Percentiles rank a stretch among this genome's conserved stretches.
These are phyloP conservation scores for Spergularia marina DNA, from an alignment of 148 eudicot genomes.

Conservation along the genomic window DNA sequence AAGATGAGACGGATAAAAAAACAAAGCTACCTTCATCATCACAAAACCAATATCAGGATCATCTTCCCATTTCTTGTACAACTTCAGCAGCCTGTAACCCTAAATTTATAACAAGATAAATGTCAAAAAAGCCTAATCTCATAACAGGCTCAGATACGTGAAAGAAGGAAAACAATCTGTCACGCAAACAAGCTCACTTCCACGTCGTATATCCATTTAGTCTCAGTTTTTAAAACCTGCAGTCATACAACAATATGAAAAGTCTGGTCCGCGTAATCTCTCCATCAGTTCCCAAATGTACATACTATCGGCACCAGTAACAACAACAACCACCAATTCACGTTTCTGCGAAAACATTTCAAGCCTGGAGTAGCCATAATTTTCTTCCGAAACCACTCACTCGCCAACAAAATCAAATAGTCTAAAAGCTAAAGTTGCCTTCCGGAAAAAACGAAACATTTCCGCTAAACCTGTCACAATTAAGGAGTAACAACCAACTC, in stretches of 20 bases:
- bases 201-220: no score
- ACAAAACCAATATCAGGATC: constrained; percentile 68
- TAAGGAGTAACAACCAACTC: not conserved
- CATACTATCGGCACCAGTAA: not conserved
- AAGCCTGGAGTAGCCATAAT: no score
- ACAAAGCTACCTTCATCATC: constrained; percentile 57
- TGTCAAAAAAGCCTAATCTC: not conserved
- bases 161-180: not conserved
- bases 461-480: not conserved
- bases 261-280: not conserved
- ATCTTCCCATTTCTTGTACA: constrained; percentile 77
- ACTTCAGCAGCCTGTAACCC: constrained; percentile 62
- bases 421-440: not conserved
- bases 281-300: not conserved
- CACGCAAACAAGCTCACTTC: not conserved
- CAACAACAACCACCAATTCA: not conserved
- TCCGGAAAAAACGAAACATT: not conserved
- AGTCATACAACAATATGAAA: not conserved
- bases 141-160: not conserved
- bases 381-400: not conserved
- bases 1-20: not conserved
- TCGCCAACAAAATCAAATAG: not conserved
- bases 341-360: not conserved
- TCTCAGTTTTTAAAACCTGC: not conserved
- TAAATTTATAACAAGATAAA: constrained; percentile 12